These are phyloP conservation scores for Ichthyophthirius multifiliis DNA, from an alignment of 169 alveolate species.

Conservation along the genomic window DNA sequence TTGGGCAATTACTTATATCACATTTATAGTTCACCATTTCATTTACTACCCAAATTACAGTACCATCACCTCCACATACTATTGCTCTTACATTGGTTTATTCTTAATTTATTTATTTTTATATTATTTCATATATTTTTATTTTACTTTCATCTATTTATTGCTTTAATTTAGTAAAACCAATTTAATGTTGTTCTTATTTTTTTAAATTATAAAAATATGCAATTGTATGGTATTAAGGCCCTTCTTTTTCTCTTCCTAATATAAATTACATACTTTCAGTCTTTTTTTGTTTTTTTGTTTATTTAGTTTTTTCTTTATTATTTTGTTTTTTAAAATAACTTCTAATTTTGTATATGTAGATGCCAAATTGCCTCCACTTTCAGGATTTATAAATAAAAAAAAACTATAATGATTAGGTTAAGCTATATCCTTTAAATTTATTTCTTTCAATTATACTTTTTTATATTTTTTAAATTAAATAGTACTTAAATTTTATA, in stretches of 20 bases:
- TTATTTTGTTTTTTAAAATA: neutral
- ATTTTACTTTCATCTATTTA: neutral
- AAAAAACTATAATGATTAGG: neutral
- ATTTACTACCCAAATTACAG: conserved; percentile 90
- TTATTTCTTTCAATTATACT: too few species aligned
- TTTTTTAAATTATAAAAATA: neutral
- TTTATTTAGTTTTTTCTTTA: neutral
- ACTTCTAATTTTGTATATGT: conserved; percentile 26
- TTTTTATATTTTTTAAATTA: too few species aligned
- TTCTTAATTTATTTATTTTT: neutral
- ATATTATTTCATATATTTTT: neutral
- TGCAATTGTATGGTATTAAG: neutral
- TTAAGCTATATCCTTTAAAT: too few species aligned
- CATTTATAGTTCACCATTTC: conserved; percentile 83
- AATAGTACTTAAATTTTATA: too few species aligned
- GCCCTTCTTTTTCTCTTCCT: neutral
- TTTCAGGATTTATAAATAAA: conserved; percentile 35
- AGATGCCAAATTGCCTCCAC: conserved; percentile 40
- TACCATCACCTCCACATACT: conserved; percentile 96
- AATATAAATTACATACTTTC: neutral
- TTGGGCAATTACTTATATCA: conserved; percentile 52
- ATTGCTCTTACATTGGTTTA: conserved; percentile 58
- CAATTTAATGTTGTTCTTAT: neutral
- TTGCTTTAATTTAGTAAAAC: neutral
- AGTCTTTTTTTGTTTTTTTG: neutral